phyloP scores from a whole-genome alignment of 1,139 yeast species.

The Nakaseomyces bracarensis region DNA sequence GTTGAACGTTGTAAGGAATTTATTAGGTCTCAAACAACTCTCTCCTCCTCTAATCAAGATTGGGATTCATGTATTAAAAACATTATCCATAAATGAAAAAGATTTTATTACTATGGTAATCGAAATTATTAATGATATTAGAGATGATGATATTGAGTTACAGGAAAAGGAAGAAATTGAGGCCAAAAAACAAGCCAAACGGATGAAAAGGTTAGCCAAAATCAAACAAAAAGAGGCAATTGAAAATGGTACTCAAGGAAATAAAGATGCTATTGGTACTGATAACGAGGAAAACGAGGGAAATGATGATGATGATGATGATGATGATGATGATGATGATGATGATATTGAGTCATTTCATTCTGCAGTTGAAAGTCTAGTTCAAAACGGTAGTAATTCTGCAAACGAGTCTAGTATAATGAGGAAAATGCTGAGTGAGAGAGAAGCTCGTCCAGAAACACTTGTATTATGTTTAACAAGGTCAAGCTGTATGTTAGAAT shows the following conservation, averaged over 20 bases:
- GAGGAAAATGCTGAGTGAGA: slow-evolving; percentile 22
- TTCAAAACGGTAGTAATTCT: slow-evolving; percentile 17
- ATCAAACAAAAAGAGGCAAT: background rate
- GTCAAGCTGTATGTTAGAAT: slow-evolving; percentile 62
- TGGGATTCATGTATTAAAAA: slow-evolving; percentile 58
- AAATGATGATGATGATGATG: slow-evolving; percentile 31
- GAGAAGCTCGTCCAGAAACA: slow-evolving; percentile 35
- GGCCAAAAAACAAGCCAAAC: slow-evolving; percentile 6
- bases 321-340: slow-evolving; percentile 32
- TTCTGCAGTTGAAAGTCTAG: slow-evolving; percentile 41
- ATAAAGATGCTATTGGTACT: slow-evolving; percentile 4
- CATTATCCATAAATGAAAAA: slow-evolving; percentile 66
- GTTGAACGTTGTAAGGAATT: slow-evolving; percentile 60
- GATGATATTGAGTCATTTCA: slow-evolving; percentile 39
- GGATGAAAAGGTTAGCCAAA: background rate
- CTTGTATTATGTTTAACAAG: slow-evolving; percentile 60
- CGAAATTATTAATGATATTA: slow-evolving; percentile 79
- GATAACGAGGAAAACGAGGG: slow-evolving; percentile 11
- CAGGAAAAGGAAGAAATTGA: slow-evolving; percentile 24
- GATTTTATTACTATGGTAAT: slow-evolving; percentile 79
- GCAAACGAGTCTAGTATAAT: slow-evolving; percentile 16
- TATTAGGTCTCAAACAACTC: slow-evolving; percentile 43
- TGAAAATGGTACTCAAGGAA: background rate
- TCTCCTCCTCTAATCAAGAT: slow-evolving; percentile 47
- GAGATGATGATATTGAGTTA: slow-evolving; percentile 52